Evolutionary conservation across 805 yeast species (phyloP).

Genomic region (Monosporozyma aerobia): DNA sequence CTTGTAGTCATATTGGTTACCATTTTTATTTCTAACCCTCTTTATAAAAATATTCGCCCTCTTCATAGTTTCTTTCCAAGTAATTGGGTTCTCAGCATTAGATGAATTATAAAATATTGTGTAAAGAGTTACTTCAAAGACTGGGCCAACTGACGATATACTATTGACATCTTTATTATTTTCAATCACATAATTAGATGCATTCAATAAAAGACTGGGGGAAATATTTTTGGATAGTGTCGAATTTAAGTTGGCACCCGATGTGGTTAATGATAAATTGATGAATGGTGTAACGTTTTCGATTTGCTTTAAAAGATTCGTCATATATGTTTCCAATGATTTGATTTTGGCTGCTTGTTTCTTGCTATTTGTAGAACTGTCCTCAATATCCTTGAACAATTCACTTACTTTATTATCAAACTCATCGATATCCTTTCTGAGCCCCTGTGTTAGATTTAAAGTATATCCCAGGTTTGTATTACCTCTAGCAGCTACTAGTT

Average conservation of each 20-base stretch:
- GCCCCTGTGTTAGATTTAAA: conserved; percentile 42
- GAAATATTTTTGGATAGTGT: conserved; percentile 45
- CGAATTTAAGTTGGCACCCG: conserved; percentile 52
- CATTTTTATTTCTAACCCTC: conserved; percentile 12
- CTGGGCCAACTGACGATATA: conserved; percentile 45
- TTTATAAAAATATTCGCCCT: conserved; percentile 39
- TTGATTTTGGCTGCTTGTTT: conserved; percentile 31
- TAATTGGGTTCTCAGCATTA: conserved; percentile 31
- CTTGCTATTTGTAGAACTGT: conserved; percentile 21
- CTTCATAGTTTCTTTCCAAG: conserved; percentile 70
- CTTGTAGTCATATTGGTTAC: conserved; percentile 27
- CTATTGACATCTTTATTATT: conserved; percentile 6
- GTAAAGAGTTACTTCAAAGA: conserved; percentile 47
- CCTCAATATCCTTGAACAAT: conserved; percentile 24
- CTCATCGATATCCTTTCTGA: conserved; percentile 47
- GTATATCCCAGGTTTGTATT: conserved; percentile 50
- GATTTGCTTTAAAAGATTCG: conserved; percentile 40
- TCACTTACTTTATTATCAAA: conserved; percentile 43
- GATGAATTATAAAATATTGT: conserved; percentile 55
- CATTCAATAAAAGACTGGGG: conserved; percentile 58
- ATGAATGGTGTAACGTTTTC: conserved; percentile 64
- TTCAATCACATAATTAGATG: conserved; percentile 38
- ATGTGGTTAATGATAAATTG: conserved; percentile 54
- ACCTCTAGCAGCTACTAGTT: conserved; percentile 52
- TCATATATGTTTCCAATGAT: conserved; percentile 43